Evolutionary conservation across 495 filamentous ascomycete species (phyloP), one percentile per base, ranked within the genome.

Genomic region (Aeminium ludgeri): DNA sequence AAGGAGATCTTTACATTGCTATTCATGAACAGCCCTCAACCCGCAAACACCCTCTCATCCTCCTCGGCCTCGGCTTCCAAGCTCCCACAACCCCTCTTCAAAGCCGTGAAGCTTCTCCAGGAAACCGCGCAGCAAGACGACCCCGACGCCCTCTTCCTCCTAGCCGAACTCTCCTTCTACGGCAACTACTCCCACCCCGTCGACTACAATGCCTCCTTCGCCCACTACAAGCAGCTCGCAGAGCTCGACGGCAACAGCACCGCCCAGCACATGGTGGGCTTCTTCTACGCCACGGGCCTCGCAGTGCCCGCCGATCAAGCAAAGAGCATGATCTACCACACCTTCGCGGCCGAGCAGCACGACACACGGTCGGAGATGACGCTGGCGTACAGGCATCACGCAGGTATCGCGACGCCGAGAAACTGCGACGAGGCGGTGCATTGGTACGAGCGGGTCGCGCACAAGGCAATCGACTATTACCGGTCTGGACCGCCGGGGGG

Each of bases 81-180:
- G 46, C 50, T 59, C 3, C 43, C 45, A 10, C 49, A 47, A 16
- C 53, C 59, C 3, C 55, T 64, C 4, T 33, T 45, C 2, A 44
- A 53, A 42, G 86, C 83, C 1, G 79, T 92, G 29, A 66, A 68
- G 38, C 67, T 87, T 34, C 66, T 99, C 40, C 70, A 82, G 51
- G 65, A 72, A 30, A 83, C 91, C 17, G 82, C 82, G 20, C 61
- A 73, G 19, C 63, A 78, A 44, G 76, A 79, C 41, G 81, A 89
- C 53, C 65, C 82, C 2, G 89, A 96, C 59, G 91, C 91, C 18
- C 76, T 95, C 35, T 94, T 78, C 55, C 65, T 92, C 13, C 65
- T 99, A 13, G 91, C 82, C 25, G 82, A 96, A 59, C 80, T 96
- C 75, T 94, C 86, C 58, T 94, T 95, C 59, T 84, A 89, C 56